A percentile compares a stretch with the other conserved stretches of the same genome.
Conservation (phyloP, 805 yeast species). For the Naumovozyma castellii region DNA sequence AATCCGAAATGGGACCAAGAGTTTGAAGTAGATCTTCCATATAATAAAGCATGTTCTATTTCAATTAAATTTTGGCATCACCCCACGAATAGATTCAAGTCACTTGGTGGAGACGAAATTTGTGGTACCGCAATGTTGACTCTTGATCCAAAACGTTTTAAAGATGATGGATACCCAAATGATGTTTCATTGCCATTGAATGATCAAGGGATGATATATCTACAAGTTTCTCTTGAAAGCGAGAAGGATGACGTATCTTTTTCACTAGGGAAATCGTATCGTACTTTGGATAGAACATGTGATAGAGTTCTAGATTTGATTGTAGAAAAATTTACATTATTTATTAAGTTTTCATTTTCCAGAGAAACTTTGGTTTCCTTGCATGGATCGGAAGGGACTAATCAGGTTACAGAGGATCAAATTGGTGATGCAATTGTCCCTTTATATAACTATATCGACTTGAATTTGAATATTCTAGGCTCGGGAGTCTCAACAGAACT, state of each 20-base stretch:
- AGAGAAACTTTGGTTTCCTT: constrained; percentile 45
- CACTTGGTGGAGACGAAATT: constrained; percentile 44
- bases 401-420: constrained; percentile 36
- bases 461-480: constrained; percentile 57
- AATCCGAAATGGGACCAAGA: constrained; percentile 86
- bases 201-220: constrained; percentile 55
- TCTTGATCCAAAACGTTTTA: constrained; percentile 52
- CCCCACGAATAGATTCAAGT: constrained; percentile 25
- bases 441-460: constrained; percentile 61
- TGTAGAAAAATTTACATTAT: constrained; percentile 62
- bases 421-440: constrained; percentile 63
- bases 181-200: constrained; percentile 51
- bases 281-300: constrained; percentile 53
- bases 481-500: constrained; percentile 45
- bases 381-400: constrained; percentile 42
- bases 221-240: constrained; percentile 67
- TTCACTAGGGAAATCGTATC: constrained; percentile 65
- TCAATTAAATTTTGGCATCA: constrained; percentile 68
- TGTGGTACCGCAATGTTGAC: constrained; percentile 56
- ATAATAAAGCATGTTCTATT: constrained; percentile 37
- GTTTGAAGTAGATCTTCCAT: constrained; percentile 45
- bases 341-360: constrained; percentile 50
- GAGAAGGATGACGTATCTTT: constrained; percentile 76
- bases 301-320: constrained; percentile 59
- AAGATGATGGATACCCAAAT: constrained; percentile 60